These are phyloP conservation scores for Mortierella sp. DNA, from an alignment of 371 early-diverging fungal genomes.

Conservation along the genomic window DNA sequence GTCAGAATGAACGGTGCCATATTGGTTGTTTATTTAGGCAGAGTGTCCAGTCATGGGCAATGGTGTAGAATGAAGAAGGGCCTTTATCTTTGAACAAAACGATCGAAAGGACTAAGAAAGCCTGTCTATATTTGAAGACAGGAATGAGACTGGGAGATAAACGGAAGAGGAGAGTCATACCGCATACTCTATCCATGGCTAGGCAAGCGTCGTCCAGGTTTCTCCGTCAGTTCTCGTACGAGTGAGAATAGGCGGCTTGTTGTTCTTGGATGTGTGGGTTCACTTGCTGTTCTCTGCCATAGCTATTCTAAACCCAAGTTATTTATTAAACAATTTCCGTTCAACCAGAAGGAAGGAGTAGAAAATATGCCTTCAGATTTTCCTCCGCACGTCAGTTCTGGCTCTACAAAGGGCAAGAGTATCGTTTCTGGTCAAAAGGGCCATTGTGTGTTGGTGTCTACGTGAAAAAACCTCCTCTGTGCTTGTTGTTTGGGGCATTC, in stretches of 20 bases:
- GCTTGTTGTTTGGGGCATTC: slow-evolving; percentile 4
- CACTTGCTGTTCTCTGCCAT: background rate
- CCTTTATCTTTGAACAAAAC: background rate
- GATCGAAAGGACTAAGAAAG: background rate
- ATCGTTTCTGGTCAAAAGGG: background rate
- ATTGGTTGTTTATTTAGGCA: background rate
- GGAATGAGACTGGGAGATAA: background rate
- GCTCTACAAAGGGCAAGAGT: background rate
- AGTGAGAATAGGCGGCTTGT: background rate
- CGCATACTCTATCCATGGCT: background rate
- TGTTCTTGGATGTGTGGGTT: background rate
- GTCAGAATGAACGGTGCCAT: background rate
- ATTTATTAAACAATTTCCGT: background rate
- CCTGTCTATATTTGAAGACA: background rate
- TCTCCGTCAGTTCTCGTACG: background rate
- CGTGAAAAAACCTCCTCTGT: background rate
- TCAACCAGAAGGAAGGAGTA: background rate
- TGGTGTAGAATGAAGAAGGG: background rate
- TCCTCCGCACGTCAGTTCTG: slow-evolving; percentile 1
- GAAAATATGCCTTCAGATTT: background rate
- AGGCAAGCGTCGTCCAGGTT: background rate
- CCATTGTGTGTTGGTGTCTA: background rate
- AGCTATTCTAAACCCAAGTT: background rate
- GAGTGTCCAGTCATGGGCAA: background rate
- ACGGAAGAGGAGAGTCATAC: background rate